Base-by-base conservation (phyloP, 2,329 filamentous ascomycete species). In the Paecilomyces variotii region DNA sequence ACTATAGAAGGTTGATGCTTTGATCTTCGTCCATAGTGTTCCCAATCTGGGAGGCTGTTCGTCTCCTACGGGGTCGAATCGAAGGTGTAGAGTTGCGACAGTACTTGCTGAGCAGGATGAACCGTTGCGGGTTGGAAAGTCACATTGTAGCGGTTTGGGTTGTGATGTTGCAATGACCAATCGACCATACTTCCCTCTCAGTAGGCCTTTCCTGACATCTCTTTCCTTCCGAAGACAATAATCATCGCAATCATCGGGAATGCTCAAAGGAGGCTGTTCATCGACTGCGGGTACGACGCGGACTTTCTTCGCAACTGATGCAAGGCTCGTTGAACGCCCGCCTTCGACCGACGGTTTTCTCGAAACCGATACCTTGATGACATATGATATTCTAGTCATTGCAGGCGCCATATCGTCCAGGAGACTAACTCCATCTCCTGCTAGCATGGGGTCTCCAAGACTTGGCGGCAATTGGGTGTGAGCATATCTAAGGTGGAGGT, bases 371-470 rank as follows among this genome's bases (percentile, higher is more conserved):
- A 78, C 78, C 34, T 79, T 76, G 58, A 88, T 75, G 1, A 75
- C 76, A 64, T 88, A 88, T 1, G 75, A 74, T 53, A 88, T 81
- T 66, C 79, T 82, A 34, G 79, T 76, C 84, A 87, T 87, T 7
- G 84, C 79, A 0, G 86, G 86, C 1, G 82, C 76, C 67, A 87
- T 74, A 63, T 88, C 86, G 65, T 88, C 84, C 49, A 84, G 74
- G 19, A 83, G 68, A 2, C 72, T 72, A 35, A 75, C 76, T 9
- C 80, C 80, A 61, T 79, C 76, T 26, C 77, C 77, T 53, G 78
- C 75, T n/a, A 82, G 69, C 65, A 80, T 79, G 7, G 79, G 74
- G 59, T 87, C 84, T 11, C 85, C 85, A 24, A 87, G 72, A 27
- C 80, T 85, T 2, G 86, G 86, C 1, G 86, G 86, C 0, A 87